These are phyloP conservation scores for Trichoderma virens DNA, from an alignment of 495 filamentous ascomycete species.

Conservation along the genomic window DNA sequence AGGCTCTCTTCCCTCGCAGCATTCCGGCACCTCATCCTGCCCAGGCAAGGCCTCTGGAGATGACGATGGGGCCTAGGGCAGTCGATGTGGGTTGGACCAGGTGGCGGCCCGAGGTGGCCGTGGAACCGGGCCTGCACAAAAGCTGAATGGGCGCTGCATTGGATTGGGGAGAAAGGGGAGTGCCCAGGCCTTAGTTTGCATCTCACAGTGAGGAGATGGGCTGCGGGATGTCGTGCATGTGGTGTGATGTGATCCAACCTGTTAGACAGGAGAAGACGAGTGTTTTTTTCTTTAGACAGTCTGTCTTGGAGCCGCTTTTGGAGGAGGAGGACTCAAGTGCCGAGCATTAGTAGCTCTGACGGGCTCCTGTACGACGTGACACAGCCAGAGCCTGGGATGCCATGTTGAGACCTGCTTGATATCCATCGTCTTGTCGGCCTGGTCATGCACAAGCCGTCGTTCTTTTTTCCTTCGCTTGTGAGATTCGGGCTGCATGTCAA, in stretches of 20 bases:
- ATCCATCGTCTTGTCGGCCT: too few relatives aligned
- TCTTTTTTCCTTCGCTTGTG: too few relatives aligned
- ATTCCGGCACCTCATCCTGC: neutral
- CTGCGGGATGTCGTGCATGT: constrained; percentile 8
- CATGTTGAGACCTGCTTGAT: too few relatives aligned
- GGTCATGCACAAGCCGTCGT: too few relatives aligned
- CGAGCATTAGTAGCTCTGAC: too few relatives aligned
- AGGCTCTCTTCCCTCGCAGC: neutral
- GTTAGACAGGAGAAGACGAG: neutral
- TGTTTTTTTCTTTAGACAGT: neutral
- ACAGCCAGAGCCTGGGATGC: too few relatives aligned
- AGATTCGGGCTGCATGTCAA: too few relatives aligned
- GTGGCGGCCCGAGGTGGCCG: constrained; percentile 6
- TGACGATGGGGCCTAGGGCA: neutral
- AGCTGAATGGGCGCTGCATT: neutral
- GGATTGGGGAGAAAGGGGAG: neutral
- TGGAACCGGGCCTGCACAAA: constrained; percentile 2
- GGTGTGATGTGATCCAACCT: neutral
- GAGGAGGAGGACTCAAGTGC: neutral
- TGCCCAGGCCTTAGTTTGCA: neutral
- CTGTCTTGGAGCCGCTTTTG: neutral
- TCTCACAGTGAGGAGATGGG: constrained; percentile 3
- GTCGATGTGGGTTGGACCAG: constrained; percentile 4
- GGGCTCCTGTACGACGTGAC: too few relatives aligned
- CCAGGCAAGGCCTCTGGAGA: neutral